Conservation (phyloP, 2,329 filamentous ascomycete species). For the Fusarium floridanum region DNA sequence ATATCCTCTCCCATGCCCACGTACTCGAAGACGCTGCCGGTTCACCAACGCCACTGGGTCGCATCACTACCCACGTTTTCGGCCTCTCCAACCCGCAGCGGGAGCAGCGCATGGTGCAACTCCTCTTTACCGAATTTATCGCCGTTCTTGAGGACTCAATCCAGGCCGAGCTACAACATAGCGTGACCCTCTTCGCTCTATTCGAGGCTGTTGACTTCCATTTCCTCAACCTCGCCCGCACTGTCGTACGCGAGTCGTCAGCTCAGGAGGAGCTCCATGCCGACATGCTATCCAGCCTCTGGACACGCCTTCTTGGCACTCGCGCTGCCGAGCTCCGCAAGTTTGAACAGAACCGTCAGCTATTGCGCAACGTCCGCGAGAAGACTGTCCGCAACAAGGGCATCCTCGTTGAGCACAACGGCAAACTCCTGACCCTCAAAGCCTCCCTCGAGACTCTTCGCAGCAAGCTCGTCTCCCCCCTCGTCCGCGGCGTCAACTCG, state of each 20-base stretch:
- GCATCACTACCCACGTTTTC: constrained; percentile 78
- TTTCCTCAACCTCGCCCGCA: constrained; percentile 88
- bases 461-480: constrained; percentile 84
- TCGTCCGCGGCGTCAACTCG: constrained; percentile 77
- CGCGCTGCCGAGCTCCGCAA: constrained; percentile 83
- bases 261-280: constrained; percentile 84
- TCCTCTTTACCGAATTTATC: constrained; percentile 88
- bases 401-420: constrained; percentile 87
- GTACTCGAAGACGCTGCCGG: constrained; percentile 68
- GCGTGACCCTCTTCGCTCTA: constrained; percentile 84
- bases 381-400: constrained; percentile 90
- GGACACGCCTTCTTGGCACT: constrained; percentile 85
- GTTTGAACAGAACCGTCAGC: constrained; percentile 88
- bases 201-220: constrained; percentile 93
- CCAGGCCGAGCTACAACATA: constrained; percentile 84
- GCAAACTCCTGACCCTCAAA: constrained; percentile 85
- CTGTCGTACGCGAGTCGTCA: constrained; percentile 85
- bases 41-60: constrained; percentile 76
- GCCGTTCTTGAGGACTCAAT: constrained; percentile 91
- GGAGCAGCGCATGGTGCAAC: constrained; percentile 83
- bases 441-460: constrained; percentile 88
- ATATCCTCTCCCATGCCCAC: constrained; percentile 75
- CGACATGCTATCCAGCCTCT: constrained; percentile 85
- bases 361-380: constrained; percentile 82
- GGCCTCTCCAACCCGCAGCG: constrained; percentile 85